phyloP scores from a whole-genome alignment of 2,329 filamentous ascomycete genomes.

The Blumeriella jaapii region DNA sequence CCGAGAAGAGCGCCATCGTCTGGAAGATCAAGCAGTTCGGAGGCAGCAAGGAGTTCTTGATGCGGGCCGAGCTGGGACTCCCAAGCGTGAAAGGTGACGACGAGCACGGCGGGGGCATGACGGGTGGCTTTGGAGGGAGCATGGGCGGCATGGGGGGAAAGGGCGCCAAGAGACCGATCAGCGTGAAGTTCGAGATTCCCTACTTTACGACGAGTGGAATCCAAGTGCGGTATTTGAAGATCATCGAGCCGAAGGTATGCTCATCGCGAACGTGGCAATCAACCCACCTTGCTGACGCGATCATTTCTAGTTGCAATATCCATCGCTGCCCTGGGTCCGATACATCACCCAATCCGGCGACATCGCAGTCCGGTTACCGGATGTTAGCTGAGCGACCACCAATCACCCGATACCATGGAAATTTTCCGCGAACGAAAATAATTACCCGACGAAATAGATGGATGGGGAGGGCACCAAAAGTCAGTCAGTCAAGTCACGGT shows the following conservation, averaged over 20 bases:
- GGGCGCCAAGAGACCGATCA: constrained; percentile 85
- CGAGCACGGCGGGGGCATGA: constrained; percentile 94
- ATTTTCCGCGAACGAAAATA: too few relatives aligned
- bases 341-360: constrained; percentile 98
- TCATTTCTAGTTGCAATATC: constrained; percentile 88
- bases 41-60: constrained; percentile 95
- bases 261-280: neutral
- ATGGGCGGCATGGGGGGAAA: constrained; percentile 90
- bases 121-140: constrained; percentile 88
- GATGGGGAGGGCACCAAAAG: too few relatives aligned
- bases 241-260: constrained; percentile 94
- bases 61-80: constrained; percentile 90
- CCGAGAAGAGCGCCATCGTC: constrained; percentile 92
- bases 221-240: constrained; percentile 96
- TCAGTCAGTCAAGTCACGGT: too few relatives aligned
- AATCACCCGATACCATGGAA: too few relatives aligned
- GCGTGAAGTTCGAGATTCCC: constrained; percentile 99
- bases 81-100: constrained; percentile 92
- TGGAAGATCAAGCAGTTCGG: constrained; percentile 99
- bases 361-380: constrained; percentile 89
- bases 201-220: constrained; percentile 99
- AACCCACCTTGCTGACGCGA: constrained; percentile 4
- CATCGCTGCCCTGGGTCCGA: constrained; percentile 90
- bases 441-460: too few relatives aligned
- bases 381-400: constrained; percentile 31